phyloP scores from a whole-genome alignment of 2,329 filamentous ascomycete species.

The Penicillium rolfsii region DNA sequence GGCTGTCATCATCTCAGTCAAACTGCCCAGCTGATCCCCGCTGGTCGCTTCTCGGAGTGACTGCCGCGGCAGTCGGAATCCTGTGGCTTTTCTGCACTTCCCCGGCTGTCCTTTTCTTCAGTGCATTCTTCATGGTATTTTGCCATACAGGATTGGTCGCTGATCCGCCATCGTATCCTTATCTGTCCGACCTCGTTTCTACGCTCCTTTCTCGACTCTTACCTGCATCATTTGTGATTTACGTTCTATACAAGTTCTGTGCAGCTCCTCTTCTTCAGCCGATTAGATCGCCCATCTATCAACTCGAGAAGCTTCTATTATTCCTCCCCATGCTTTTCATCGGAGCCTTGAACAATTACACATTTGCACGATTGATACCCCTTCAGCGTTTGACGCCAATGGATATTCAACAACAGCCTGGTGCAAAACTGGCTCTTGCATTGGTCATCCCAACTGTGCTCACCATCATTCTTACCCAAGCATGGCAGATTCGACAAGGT shows the following conservation, averaged over 20 bases:
- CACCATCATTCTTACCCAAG: conserved; percentile 71
- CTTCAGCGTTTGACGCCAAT: conserved; percentile 89
- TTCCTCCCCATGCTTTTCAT: conserved; percentile 93
- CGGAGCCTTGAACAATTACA: conserved; percentile 91
- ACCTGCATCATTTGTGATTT: conserved; percentile 83
- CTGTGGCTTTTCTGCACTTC: conserved; percentile 82
- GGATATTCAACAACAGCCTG: conserved; percentile 86
- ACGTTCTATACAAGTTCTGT: conserved; percentile 84
- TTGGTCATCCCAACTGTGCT: conserved; percentile 74
- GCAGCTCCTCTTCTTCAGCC: conserved; percentile 71
- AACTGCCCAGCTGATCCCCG: conserved; percentile 76
- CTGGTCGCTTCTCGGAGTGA: conserved; percentile 83
- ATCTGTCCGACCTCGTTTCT: conserved; percentile 73
- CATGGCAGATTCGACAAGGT: conserved; percentile 84
- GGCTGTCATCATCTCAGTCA: conserved; percentile 54
- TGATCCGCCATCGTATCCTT: conserved; percentile 73
- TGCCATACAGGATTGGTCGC: conserved; percentile 88
- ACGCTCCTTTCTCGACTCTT: conserved; percentile 79
- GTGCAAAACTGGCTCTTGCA: conserved; percentile 79
- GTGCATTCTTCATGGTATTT: conserved; percentile 79
- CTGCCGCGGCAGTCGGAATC: conserved; percentile 74
- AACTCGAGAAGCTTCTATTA: conserved; percentile 85
- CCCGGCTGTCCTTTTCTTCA: conserved; percentile 81
- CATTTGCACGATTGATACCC: conserved; percentile 82
- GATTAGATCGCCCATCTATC: conserved; percentile 63